Evolutionary conservation across 345 rosid species (phyloP), one percentile per base, ranked within the genome.

Genomic region (Linum trigynum): DNA sequence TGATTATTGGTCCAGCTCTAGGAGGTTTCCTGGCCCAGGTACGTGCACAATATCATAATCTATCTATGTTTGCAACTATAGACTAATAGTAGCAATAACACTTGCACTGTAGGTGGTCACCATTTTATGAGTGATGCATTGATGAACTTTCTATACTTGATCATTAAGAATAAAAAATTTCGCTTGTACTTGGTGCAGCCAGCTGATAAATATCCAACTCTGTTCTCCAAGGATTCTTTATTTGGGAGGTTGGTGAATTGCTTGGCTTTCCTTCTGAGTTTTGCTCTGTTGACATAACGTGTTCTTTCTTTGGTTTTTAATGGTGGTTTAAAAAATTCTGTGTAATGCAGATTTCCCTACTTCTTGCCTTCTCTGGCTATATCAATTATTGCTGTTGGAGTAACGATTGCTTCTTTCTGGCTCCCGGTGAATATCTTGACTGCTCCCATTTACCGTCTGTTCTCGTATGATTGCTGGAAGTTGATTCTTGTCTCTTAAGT

Each of bases 11-110:
- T 63, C 99, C 99, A 55, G 96, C 99, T 62, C 55, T 94, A 3
- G 99, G 99, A 68, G 99, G 97, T 55, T 94, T 76, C 72, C 79
- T 90, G 65, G 91, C 99, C 2, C 95, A 94, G 99, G 99, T 94
- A 71, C 63, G 8, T 45, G 3, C 2, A 45, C 12, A 45, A 2
- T 4, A 14, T 45, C 10, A 2, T 45, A 23, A 23, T 23, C 1
- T 23, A 23, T 48, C 14, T 48, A 3, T 23, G 32, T 23, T 23
- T 23, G 32, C 32, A 23, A 23, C 32, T 23, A 23, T 23, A 23
- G 32, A 1, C 32, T 23, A 23, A 23, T 23, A 23, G 50, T 11
- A 7, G 6, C 5, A 43, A 43, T 12, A 11, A 60, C 36, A 8
- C 16, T 55, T 37, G 32, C 32, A 23, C 32, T 23, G 32, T 23